Percentiles rank a stretch among this genome's conserved stretches.
These are phyloP conservation scores for Cyphellophora europaea DNA, from an alignment of 2,329 filamentous ascomycete species.

Conservation along the genomic window DNA sequence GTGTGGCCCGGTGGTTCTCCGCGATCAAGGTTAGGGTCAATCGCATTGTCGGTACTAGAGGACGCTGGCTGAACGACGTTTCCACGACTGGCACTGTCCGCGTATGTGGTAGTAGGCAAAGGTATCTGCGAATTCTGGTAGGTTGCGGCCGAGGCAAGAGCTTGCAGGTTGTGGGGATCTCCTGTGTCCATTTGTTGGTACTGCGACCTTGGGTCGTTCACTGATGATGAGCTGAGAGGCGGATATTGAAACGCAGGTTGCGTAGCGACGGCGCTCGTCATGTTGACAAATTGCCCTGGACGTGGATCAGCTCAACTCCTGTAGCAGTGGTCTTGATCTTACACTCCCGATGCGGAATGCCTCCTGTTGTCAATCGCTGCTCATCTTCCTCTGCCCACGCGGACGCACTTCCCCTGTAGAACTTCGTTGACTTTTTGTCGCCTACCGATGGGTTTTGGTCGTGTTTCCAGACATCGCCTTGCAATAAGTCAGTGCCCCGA, in stretches of 20 bases:
- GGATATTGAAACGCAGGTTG: background rate
- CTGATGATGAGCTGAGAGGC: background rate
- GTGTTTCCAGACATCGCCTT: background rate
- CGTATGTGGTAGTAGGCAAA: no score
- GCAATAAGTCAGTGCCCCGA: background rate
- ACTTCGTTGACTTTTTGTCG: background rate
- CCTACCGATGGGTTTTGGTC: background rate
- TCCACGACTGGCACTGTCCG: no score
- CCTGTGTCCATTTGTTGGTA: background rate
- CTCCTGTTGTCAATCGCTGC: background rate
- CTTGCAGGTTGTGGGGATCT: background rate
- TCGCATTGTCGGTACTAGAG: background rate
- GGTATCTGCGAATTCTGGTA: background rate
- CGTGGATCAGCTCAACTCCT: background rate
- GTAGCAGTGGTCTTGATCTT: background rate
- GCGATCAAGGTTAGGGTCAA: background rate
- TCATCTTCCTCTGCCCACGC: background rate
- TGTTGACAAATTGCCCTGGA: background rate
- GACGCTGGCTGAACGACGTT: no score
- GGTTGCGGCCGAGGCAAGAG: background rate
- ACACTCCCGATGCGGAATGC: background rate
- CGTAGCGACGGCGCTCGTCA: background rate
- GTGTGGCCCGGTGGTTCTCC: background rate
- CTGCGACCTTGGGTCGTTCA: background rate
- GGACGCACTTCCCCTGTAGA: background rate